A percentile compares a stretch with the other conserved stretches of the same genome.
These are phyloP conservation scores for Soucietia sequanensis DNA, from an alignment of 805 yeast genomes.

Conservation along the genomic window DNA sequence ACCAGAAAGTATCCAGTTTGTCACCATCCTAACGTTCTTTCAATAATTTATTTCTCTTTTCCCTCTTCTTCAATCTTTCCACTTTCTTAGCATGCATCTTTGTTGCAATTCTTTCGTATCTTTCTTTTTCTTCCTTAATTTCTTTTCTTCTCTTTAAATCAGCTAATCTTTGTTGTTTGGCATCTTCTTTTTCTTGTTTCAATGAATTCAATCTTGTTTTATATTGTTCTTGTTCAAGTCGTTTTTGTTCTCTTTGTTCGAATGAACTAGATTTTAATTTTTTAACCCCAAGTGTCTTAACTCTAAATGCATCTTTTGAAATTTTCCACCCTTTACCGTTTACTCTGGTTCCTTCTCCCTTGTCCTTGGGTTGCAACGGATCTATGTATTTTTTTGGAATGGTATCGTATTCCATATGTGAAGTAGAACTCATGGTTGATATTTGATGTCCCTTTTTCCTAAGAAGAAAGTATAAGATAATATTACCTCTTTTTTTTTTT, in stretches of 20 bases:
- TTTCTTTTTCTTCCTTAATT: conserved; percentile 82
- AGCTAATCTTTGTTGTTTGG: conserved; percentile 50
- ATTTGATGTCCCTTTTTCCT: too few species aligned
- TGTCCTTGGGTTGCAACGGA: conserved; percentile 32
- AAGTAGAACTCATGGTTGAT: conserved; percentile 30
- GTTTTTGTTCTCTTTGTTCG: conserved; percentile 65
- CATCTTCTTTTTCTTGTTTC: conserved; percentile 73
- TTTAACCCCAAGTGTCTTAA: conserved; percentile 57
- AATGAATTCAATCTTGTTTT: conserved; percentile 69
- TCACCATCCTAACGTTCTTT: conserved; percentile 81
- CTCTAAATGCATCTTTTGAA: conserved; percentile 65
- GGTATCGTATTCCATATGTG: conserved; percentile 25
- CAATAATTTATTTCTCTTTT: conserved; percentile 90
- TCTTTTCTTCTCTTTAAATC: conserved; percentile 72
- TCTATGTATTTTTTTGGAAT: conserved; percentile 36
- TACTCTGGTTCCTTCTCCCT: conserved; percentile 48
- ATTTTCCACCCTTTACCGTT: conserved; percentile 75
- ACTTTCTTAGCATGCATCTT: conserved; percentile 92
- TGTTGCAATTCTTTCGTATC: conserved; percentile 76
- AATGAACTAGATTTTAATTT: conserved; percentile 48
- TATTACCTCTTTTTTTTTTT: too few species aligned
- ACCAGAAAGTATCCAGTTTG: background rate
- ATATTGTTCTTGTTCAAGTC: conserved; percentile 61
- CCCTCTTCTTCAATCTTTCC: conserved; percentile 85
- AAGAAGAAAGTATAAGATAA: too few species aligned